These are phyloP conservation scores for Krasilnikovozyma curviuscula DNA, from an alignment of 768 basidiomycete species.

Conservation along the genomic window DNA sequence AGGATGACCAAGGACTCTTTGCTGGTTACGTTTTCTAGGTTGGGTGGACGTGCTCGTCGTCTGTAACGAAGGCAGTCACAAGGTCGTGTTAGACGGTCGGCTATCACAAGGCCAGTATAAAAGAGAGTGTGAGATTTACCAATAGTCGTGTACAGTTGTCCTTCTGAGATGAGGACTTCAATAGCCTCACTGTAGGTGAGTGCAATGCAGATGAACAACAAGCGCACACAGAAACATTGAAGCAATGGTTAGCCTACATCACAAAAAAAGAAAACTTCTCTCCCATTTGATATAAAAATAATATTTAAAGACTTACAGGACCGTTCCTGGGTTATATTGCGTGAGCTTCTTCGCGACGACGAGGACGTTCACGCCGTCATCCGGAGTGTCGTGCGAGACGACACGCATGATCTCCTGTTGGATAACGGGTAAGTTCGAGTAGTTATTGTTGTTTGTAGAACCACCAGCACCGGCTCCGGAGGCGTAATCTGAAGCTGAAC, in stretches of 20 bases:
- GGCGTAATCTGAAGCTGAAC: no score
- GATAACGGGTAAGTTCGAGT: not conserved
- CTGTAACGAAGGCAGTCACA: not conserved
- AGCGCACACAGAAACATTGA: not conserved
- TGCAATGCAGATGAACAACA: not conserved
- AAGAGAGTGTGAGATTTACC: conserved; percentile 31
- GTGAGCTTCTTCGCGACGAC: conserved; percentile 2
- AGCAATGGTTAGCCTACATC: no score
- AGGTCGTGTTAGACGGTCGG: no score
- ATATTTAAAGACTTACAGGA: conserved; percentile 6
- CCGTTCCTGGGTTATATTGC: not conserved
- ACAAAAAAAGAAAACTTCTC: not conserved
- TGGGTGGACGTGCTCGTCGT: conserved; percentile 11
- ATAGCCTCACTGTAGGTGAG: conserved; percentile 38
- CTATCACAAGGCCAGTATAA: not conserved
- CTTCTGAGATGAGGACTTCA: conserved; percentile 59
- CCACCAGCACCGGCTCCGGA: no score
- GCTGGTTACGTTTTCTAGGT: no score
- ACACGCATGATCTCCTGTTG: conserved; percentile 8
- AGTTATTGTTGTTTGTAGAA: no score
- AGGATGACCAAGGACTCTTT: no score
- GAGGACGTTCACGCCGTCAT: conserved; percentile 9
- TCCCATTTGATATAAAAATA: no score
- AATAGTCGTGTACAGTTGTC: conserved; percentile 55
- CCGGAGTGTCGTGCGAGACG: not conserved